A percentile compares a stretch with the other conserved stretches of the same genome.
phyloP scores from a whole-genome alignment of 352 stramenopile species.

The Globisporangium apiculatum region DNA sequence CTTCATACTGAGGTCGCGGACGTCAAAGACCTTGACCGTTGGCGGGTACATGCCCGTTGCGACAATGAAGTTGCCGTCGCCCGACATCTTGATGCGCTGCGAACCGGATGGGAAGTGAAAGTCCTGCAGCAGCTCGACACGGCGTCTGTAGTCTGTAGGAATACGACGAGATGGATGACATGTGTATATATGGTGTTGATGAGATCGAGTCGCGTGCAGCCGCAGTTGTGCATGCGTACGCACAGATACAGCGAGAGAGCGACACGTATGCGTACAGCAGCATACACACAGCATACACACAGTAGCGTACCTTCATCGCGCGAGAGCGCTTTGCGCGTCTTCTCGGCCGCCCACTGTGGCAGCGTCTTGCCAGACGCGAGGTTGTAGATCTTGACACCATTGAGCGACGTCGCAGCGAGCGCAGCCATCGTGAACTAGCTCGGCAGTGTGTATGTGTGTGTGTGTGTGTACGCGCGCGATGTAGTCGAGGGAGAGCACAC shows the following conservation, averaged over 20 bases:
- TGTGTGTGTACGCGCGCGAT: too few species aligned
- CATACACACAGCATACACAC: background rate
- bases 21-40: slow-evolving; percentile 93
- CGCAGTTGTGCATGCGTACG: background rate
- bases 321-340: slow-evolving; percentile 67
- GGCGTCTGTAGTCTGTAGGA: slow-evolving; percentile 71
- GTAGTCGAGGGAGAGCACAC: too few species aligned
- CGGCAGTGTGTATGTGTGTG: too few species aligned
- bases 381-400: slow-evolving; percentile 95
- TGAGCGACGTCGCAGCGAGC: slow-evolving; percentile 79
- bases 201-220: background rate
- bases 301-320: slow-evolving; percentile 46
- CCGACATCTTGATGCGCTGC: slow-evolving; percentile 91
- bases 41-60: slow-evolving; percentile 96
- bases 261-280: slow-evolving; percentile 15
- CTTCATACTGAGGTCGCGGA: slow-evolving; percentile 97
- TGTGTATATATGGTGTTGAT: background rate
- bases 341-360: slow-evolving; percentile 93
- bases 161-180: too few species aligned
- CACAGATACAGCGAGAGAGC: slow-evolving; percentile 14
- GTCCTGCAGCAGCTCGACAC: slow-evolving; percentile 98
- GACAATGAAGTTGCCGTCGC: slow-evolving; percentile 95
- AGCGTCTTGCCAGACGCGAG: slow-evolving; percentile 92
- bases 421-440: slow-evolving; percentile 48
- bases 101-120: slow-evolving; percentile 96